Evolutionary conservation across 257 asterid species (phyloP).

Genomic region (Nyctanthes arbortristis): DNA sequence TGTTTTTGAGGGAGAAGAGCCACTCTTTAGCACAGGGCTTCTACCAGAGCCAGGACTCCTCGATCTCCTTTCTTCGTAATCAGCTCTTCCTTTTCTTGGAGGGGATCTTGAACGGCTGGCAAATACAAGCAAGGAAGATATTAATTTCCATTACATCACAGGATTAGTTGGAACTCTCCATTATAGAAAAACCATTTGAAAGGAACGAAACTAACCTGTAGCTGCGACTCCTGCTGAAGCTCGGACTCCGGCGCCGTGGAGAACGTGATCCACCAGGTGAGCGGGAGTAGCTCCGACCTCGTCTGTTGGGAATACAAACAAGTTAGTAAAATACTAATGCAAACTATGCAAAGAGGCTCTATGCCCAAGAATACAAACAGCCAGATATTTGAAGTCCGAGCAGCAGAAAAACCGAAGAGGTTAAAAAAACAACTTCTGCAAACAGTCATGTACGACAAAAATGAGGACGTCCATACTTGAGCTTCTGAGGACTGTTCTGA

Average conservation of each 20-base stretch:
- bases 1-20: constrained; percentile 42
- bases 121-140: constrained; percentile 1
- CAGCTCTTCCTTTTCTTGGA: constrained; percentile 54
- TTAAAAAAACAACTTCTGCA: neutral
- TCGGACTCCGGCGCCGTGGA: constrained; percentile 71
- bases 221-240: constrained; percentile 73
- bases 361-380: neutral
- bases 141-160: neutral
- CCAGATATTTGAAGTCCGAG: too few relatives aligned
- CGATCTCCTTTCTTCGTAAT: constrained; percentile 56
- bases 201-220: constrained; percentile 35
- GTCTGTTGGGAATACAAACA: constrained; percentile 36
- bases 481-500: constrained; percentile 89
- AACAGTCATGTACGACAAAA: neutral
- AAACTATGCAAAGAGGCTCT: neutral
- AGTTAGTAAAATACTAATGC: neutral
- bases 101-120: constrained; percentile 91
- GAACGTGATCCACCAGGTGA: constrained; percentile 87
- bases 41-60: constrained; percentile 46
- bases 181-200: neutral
- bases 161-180: neutral
- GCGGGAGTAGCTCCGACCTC: constrained; percentile 65
- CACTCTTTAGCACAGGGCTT: constrained; percentile 54
- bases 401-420: neutral
- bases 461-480: too few relatives aligned